A percentile compares a stretch with the other conserved stretches of the same genome.
phyloP scores from a whole-genome alignment of 75 land plant species.

The Cunninghamia lanceolata region DNA sequence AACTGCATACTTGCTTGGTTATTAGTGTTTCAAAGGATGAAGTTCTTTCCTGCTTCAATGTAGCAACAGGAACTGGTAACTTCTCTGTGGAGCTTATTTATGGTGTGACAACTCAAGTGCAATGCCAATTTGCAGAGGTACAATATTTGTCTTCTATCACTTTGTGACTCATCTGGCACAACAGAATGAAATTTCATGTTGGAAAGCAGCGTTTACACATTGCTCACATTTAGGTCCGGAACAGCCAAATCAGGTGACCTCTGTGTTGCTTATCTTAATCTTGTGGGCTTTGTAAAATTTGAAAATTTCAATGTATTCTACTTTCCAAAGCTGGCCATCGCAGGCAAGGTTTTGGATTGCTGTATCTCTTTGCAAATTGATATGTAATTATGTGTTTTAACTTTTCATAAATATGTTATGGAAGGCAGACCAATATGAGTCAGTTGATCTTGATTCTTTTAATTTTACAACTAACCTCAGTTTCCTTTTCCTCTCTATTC shows the following conservation, averaged over 20 bases:
- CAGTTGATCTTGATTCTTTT: slow-evolving; percentile 3
- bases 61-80: not conserved
- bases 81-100: not conserved
- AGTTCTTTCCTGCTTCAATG: not conserved
- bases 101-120: slow-evolving; percentile 3
- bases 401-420: not conserved
- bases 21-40: not conserved
- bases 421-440: not conserved
- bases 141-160: not conserved
- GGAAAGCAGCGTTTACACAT: not conserved
- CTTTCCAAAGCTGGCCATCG: slow-evolving; percentile 1
- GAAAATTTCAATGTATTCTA: slow-evolving; percentile 4
- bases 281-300: not conserved
- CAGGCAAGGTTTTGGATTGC: not conserved
- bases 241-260: slow-evolving; percentile 2
- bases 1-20: not conserved
- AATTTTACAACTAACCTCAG: not conserved
- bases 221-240: not conserved
- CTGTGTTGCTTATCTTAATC: slow-evolving; percentile 2
- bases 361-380: not conserved
- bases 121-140: not conserved
- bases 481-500: not conserved
- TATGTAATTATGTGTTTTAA: not conserved
- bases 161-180: not conserved
- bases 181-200: not conserved